phyloP scores from a whole-genome alignment of 805 yeast species.

The Komagataella ulmi region DNA sequence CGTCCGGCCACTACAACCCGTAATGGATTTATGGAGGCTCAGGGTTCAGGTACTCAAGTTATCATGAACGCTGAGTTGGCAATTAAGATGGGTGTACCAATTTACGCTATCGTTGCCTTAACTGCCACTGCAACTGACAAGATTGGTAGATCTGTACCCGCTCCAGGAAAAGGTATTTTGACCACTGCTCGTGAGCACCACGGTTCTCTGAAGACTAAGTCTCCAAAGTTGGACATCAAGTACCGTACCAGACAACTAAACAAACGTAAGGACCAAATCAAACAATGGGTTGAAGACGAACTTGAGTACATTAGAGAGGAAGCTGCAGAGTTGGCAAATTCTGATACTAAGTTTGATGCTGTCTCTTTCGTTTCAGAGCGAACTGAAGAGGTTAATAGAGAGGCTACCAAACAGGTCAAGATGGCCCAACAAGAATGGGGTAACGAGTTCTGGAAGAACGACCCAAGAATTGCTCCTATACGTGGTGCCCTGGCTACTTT shows the following conservation, averaged over 20 bases:
- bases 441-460: constrained; percentile 82
- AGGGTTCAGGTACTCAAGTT: constrained; percentile 97
- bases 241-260: constrained; percentile 90
- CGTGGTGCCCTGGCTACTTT: constrained; percentile 95
- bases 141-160: constrained; percentile 98
- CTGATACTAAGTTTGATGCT: constrained; percentile 36
- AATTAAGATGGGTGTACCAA: constrained; percentile 96
- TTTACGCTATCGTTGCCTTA: constrained; percentile 88
- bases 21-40: constrained; percentile 98
- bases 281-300: constrained; percentile 78
- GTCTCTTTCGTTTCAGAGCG: constrained; percentile 61
- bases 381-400: constrained; percentile 75
- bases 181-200: constrained; percentile 95
- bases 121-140: constrained; percentile 96
- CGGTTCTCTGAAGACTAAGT: constrained; percentile 62
- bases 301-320: constrained; percentile 58
- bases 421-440: constrained; percentile 93
- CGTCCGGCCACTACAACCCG: constrained; percentile 96
- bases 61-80: constrained; percentile 94
- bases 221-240: constrained; percentile 75
- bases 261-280: constrained; percentile 64
- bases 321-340: constrained; percentile 35
- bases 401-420: constrained; percentile 71
- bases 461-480: constrained; percentile 90
- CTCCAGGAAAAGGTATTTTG: constrained; percentile 99